Evolutionary conservation across 176 grass and related monocot species (phyloP), one percentile per base, ranked within the genome.

Genomic region (Zoysia pacifica): DNA sequence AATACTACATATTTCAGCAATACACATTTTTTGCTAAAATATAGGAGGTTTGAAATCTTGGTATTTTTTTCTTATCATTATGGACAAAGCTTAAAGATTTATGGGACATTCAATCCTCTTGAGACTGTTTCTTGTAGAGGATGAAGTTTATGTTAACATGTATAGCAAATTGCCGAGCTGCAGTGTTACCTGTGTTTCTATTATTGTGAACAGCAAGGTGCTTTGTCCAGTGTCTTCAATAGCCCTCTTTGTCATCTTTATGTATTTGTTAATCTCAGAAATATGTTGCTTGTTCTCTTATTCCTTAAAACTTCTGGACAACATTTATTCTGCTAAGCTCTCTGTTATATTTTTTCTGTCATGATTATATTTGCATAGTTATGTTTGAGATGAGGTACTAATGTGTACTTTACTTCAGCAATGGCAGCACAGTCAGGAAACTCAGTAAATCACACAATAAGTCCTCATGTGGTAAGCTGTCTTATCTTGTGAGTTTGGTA

Each of bases 401-500:
- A 82, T 82, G 15, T 54, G 11, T 66, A 45, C 1, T 36, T 78
- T 3, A 15, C 48, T 35, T 78, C 89, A 91, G 91, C 81, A 69
- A 94, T 94, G 86, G 75, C 86, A 28, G 28, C 28, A 28, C 28
- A 28, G 28, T 28, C 28, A 74, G 74, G 68, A 66, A 89, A 35
- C 51, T 2, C 83, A 28, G 60, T 15, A 39, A 48, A 79, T 75
- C 38, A 58, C 20, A n/a, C 62, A 38, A 68, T 87, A 48, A 87
- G 85, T 66, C 91, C 89, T n/a, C 86, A 94, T 16, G 76, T 94
- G 91, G 91, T 94, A 81, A 50, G 62, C 19, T 62, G 3, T 62
- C 4, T 66, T 67, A 6, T 69, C 47, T 40, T 67, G 1, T 82
- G 44, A 16, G 2, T 18, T 35, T 50, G 60, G 38, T 62, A 58